Base-by-base conservation (phyloP, 345 rosid species). In the Erodium maritimum region DNA sequence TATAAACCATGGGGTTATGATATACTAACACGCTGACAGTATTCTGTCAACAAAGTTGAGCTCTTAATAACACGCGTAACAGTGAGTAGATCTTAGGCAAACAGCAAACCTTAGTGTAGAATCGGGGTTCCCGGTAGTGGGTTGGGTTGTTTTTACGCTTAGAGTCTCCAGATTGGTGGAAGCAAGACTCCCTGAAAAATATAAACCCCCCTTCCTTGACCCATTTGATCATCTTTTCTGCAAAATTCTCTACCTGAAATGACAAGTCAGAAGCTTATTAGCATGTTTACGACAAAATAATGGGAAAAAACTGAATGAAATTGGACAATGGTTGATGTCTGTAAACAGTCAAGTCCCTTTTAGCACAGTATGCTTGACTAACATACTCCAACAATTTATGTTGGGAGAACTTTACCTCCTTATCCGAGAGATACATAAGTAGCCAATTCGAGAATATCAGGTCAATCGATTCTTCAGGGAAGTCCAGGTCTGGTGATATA, bases 41-140 rank as follows among this genome's bases (percentile, higher is more conserved):
- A 25, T 25, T 7, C 3, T 25, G 33, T 7, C 33, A 25, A 7
- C 33, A 25, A 25, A 25, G 7, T 25, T 25, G 33, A n/a, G 33
- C 33, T 25, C 33, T 25, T 25, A 3, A 25, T 25, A 25, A 25
- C 33, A 25, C 7, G n/a, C 8, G 34, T 29, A 29, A 29, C 8
- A 29, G 34, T 29, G 34, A 29, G 14, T 37, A 37, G 6, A 37
- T 37, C 46, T 37, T 7, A 33, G 22, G 37, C 19, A 52, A 64
- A 37, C 19, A 60, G 57, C 65, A 21, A 53, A 87, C 99, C 96
- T 90, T 82, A 14, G 99, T 79, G 69, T 93, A 93, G 79, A 77
- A 93, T 63, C 88, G 80, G 58, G 99, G 99, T 66, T 93, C 99
- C 24, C 96, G 91, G 73, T 93, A 93, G 75, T 87, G 99, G 55